Base-by-base conservation (phyloP, 2,329 filamentous ascomycete genomes). In the Pseudocercospora cruenta region DNA sequence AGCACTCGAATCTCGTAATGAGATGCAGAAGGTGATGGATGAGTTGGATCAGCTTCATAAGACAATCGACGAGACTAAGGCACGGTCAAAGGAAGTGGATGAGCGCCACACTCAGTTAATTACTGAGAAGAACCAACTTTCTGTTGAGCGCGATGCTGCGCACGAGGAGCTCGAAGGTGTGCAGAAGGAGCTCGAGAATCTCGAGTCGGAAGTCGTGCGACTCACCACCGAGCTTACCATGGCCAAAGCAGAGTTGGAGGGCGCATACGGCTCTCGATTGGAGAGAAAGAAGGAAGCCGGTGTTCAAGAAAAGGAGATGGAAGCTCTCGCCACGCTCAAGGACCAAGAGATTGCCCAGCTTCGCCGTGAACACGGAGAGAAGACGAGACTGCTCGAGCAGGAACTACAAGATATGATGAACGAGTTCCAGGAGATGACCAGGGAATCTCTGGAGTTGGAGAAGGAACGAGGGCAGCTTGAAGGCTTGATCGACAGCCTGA, bases 161-260 rank as follows among this genome's bases (percentile, higher is more conserved):
- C 64, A 69, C 60, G 57, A 71, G 49, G 61, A 68, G 26, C 71
- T 77, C 49, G 68, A 69, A 10, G 75, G 75, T 33, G 61, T 77
- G 55, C 67, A 73, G 28, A 70, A 72, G 7, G 78, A 80, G 53
- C 72, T 78, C 68, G 64, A 74, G 31, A 69, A 70, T 6, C 80
- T 90, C 43, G 88, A 90, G 74, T 82, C 85, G 63, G 87, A 91
- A 73, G 83, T 91, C 59, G 88, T 90, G 3, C 83, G 87, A 60
- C 81, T 90, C 5, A 88, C 88, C 39, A 91, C 89, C 2, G 90
- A 98, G 81, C 86, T 98, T 49, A 96, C 94, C n/a, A 90, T 98
- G 71, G 93, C 91, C 26, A 88, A 89, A 75, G 92, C 94, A 61
- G 94, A 98, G 78, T 91, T 98, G 26, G 95, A 97, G 73, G 93